A percentile compares a stretch with the other conserved stretches of the same genome.
These are phyloP conservation scores for Hyaloscypha variabilis DNA, from an alignment of 495 filamentous ascomycete genomes.

Conservation along the genomic window DNA sequence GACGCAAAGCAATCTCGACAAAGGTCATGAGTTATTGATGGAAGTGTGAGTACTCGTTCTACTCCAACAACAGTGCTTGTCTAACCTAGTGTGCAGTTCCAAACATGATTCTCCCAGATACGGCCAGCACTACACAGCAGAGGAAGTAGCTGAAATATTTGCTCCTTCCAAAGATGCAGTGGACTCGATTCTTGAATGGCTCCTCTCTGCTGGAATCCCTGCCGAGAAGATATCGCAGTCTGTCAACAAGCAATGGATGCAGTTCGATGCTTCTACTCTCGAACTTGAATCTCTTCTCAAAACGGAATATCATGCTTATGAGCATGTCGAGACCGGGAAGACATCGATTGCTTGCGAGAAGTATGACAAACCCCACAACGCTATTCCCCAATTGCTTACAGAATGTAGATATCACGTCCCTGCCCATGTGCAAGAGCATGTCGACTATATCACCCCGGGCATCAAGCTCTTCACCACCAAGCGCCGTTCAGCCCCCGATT, in stretches of 20 bases:
- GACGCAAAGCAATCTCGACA: conserved; percentile 49
- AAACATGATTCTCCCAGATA: conserved; percentile 46
- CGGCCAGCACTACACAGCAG: conserved; percentile 47
- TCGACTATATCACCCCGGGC: conserved; percentile 63
- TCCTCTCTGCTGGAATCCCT: conserved; percentile 34
- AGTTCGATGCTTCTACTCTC: conserved; percentile 53
- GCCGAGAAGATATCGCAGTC: conserved; percentile 23
- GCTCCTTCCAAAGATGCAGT: conserved; percentile 43
- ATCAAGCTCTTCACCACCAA: conserved; percentile 40
- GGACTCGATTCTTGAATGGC: conserved; percentile 46
- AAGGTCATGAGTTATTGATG: conserved; percentile 17
- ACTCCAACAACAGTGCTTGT: conserved; percentile 32
- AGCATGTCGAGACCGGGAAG: conserved; percentile 42
- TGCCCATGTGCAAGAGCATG: conserved; percentile 46
- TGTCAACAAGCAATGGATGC: conserved; percentile 48
- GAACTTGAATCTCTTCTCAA: conserved; percentile 59
- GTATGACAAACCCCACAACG: conserved; percentile 23
- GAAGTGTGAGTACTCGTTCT: conserved; percentile 21
- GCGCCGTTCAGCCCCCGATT: not conserved
- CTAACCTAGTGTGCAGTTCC: conserved; percentile 46
- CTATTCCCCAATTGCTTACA: not conserved
- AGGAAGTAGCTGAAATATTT: conserved; percentile 48
- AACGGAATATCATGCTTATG: conserved; percentile 60
- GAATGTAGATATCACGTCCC: conserved; percentile 51
- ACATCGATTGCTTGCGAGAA: conserved; percentile 34